phyloP scores from a whole-genome alignment of 345 rosid genomes.

The Xanthoceras sorbifolium region DNA sequence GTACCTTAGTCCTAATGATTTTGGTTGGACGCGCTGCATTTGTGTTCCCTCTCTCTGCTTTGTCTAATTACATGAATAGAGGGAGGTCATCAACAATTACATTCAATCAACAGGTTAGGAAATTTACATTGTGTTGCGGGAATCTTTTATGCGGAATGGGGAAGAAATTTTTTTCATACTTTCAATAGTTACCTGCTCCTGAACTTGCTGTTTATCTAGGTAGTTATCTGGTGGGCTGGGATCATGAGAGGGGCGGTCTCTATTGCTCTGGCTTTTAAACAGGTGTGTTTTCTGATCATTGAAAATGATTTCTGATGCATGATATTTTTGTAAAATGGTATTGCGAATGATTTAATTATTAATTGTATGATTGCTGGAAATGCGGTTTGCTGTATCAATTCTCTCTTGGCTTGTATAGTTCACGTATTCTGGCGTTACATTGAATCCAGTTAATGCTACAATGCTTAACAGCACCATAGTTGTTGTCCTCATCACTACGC shows the following conservation, averaged over 20 bases:
- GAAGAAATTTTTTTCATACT: background rate
- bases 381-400: background rate
- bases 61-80: slow-evolving; percentile 66
- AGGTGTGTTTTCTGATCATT: slow-evolving; percentile 43
- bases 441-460: slow-evolving; percentile 64
- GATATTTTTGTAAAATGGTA: background rate
- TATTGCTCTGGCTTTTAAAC: slow-evolving; percentile 87
- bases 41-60: slow-evolving; percentile 74
- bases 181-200: background rate
- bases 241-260: slow-evolving; percentile 95
- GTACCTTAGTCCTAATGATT: slow-evolving; percentile 54
- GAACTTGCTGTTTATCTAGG: slow-evolving; percentile 37
- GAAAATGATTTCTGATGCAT: background rate
- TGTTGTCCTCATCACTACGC: slow-evolving; percentile 70
- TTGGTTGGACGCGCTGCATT: slow-evolving; percentile 80
- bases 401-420: slow-evolving; percentile 44
- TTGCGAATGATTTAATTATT: background rate
- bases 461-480: slow-evolving; percentile 70
- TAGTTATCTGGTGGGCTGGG: slow-evolving; percentile 96
- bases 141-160: background rate
- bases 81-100: slow-evolving; percentile 42
- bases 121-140: background rate
- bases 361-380: background rate
- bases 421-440: slow-evolving; percentile 72
- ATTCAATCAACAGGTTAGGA: slow-evolving; percentile 66